Base-by-base conservation (phyloP, 2,329 filamentous ascomycete genomes). In the Akanthomyces uredinophilus region DNA sequence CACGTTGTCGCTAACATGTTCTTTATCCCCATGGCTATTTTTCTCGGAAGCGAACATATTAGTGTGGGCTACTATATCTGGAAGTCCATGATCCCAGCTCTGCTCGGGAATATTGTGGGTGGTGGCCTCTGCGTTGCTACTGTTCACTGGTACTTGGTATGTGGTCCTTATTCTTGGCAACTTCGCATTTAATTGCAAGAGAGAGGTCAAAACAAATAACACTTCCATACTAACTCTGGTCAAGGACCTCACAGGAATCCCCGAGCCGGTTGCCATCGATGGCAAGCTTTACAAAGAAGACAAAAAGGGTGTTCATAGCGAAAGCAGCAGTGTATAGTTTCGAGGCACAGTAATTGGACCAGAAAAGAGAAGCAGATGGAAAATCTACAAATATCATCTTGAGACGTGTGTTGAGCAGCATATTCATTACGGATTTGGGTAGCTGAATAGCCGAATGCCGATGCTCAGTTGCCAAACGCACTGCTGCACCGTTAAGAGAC, bases 1-100 rank as follows among this genome's bases (percentile, higher is more conserved):
- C 82, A 84, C 71, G 80, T 83, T 47, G 77, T 84, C n/a, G 81
- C 81, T 20, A 83, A 83, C 65, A 83, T 82, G 80, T 81, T 77
- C 57, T 79, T 81, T 59, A 73, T 79, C 20, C 79, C 81, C 1
- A 70, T 81, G 60, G 79, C 72, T 1, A 82, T 85, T 41, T 84
- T 76, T 70, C 68, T 79, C 4, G 71, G 73, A 1, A 74, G 78
- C 0, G 74, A 77, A 0, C 71, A 70, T 0, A 74, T 84, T 27
- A 74, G 69, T 1, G 75, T 81, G 0, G 73, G 77, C 0, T 73
- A 81, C 58, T 84, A 83, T 64, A 81, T 84, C 65, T 84, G 80
- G 79, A 83, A 84, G 69, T 78, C 66, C 1, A 76, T 83, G 66
- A 80, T 84, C 35, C 82, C 82, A 0, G 75, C 79, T 0, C 63